These are phyloP conservation scores for Stemphylium lycopersici DNA, from an alignment of 2,329 filamentous ascomycete genomes.

Conservation along the genomic window DNA sequence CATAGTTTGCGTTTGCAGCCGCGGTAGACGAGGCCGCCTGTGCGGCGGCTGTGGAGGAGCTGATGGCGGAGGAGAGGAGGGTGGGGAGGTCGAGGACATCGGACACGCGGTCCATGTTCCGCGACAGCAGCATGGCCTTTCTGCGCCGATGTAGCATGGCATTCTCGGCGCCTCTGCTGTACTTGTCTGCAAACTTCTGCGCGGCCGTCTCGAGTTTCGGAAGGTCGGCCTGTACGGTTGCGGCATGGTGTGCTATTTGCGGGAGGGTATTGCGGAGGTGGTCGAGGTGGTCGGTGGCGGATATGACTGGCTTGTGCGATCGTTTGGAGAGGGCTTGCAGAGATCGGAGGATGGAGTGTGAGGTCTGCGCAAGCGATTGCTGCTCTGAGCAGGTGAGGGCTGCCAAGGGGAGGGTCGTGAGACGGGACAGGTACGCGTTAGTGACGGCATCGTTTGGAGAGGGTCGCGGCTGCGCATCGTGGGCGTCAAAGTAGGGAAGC, in stretches of 20 bases:
- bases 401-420: slow-evolving; percentile 77
- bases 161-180: slow-evolving; percentile 73
- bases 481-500: slow-evolving; percentile 62
- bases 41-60: slow-evolving; percentile 58
- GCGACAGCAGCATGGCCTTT: slow-evolving; percentile 78
- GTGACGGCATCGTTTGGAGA: slow-evolving; percentile 59
- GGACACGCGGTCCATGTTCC: slow-evolving; percentile 86
- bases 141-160: slow-evolving; percentile 73
- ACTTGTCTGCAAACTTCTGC: slow-evolving; percentile 80
- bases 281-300: slow-evolving; percentile 78
- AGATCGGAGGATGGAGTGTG: slow-evolving; percentile 80
- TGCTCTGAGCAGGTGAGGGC: slow-evolving; percentile 77
- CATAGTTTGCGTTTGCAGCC: slow-evolving; percentile 71
- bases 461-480: slow-evolving; percentile 47
- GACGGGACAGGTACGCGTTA: slow-evolving; percentile 74
- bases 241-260: slow-evolving; percentile 67
- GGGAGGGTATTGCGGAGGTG: slow-evolving; percentile 76
- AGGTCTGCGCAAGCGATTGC: slow-evolving; percentile 77
- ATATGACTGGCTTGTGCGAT: slow-evolving; percentile 83
- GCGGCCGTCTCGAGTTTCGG: slow-evolving; percentile 80
- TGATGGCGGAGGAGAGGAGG: slow-evolving; percentile 80
- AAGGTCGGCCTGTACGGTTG: slow-evolving; percentile 72
- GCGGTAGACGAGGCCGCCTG: slow-evolving; percentile 48
- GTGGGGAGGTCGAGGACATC: slow-evolving; percentile 91
- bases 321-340: slow-evolving; percentile 88